Base-by-base conservation (phyloP, 257 asterid genomes). In the Petunia secreta region DNA sequence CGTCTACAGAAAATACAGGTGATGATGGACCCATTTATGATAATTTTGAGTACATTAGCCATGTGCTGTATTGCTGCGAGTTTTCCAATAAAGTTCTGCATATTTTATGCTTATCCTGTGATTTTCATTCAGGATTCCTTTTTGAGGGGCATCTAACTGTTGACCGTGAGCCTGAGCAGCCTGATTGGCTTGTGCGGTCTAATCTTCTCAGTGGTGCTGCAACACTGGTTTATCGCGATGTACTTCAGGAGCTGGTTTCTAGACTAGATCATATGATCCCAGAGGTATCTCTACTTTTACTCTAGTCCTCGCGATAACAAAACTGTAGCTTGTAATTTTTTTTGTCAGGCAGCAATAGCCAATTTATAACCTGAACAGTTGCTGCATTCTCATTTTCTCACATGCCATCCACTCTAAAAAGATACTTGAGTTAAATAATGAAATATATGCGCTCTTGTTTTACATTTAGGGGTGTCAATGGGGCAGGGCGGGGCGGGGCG, bases 81-180 rank as follows among this genome's bases (percentile, higher is more conserved):
- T 25, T 25, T 10, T 25, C 4, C 14, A 37, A 48, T 43, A 34
- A 50, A 48, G 64, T 44, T 79, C 62, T 62, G 25, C 55, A n/a
- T 65, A 44, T 52, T 36, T 57, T 36, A 34, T 64, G 2, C 6
- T 50, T 52, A 9, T 55, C 50, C 63, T 44, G 54, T 75, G 69
- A 52, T 52, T 14, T 41, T 62, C 75, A 71, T 86, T 75, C 92
- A 96, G 99, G 99, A 55, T 96, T 86, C 85, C 89, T 96, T 66
- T 96, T 96, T 75, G 99, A 96, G 87, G 99, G 99, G 85, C 99
- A 96, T 85, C 97, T 96, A 40, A 94, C 99, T 25, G 97, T 94
- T 14, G 98, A 96, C 82, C 90, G 89, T 15, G 98, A 94, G 90
- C 98, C 99, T 86, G 95, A 94, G 53, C 96, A 92, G 87, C 97